A percentile compares a stretch with the other conserved stretches of the same genome.
phyloP scores from a whole-genome alignment of 2,329 filamentous ascomycete species.

The Stenocarpella maydis region DNA sequence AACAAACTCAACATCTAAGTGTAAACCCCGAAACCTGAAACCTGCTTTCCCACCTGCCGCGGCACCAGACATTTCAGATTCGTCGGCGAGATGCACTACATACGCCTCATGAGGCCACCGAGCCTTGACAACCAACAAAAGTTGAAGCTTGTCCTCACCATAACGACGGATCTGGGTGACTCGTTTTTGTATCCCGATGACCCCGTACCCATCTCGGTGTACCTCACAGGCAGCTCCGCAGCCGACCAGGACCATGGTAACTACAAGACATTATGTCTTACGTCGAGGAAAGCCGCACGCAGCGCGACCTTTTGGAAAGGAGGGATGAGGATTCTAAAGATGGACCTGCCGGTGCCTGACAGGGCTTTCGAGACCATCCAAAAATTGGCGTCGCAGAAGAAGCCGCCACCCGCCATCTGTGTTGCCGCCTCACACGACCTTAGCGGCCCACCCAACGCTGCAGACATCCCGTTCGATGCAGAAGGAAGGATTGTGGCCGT shows the following conservation, averaged over 20 bases:
- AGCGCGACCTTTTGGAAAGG: constrained; percentile 41
- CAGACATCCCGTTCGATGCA: constrained; percentile 38
- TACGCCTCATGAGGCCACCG: constrained; percentile 60
- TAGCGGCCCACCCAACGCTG: constrained; percentile 34
- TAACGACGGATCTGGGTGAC: constrained; percentile 67
- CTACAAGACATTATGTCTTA: background rate
- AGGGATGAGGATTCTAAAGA: constrained; percentile 48
- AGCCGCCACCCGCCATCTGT: constrained; percentile 38
- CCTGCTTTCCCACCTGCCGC: background rate
- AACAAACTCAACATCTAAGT: background rate
- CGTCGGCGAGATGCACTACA: constrained; percentile 60
- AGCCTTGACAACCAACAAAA: constrained; percentile 44
- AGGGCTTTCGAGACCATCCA: background rate
- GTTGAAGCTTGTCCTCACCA: constrained; percentile 58
- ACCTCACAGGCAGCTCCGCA: background rate
- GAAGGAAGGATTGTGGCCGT: constrained; percentile 54
- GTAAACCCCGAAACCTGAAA: background rate
- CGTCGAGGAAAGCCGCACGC: constrained; percentile 20
- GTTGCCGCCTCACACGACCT: constrained; percentile 37
- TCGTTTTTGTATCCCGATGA: constrained; percentile 57
- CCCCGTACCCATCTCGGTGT: constrained; percentile 53
- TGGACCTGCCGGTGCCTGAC: constrained; percentile 42
- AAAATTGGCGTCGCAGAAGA: background rate
- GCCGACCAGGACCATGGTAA: background rate
- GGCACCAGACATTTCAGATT: background rate